Evolutionary conservation across 495 filamentous ascomycete species (phyloP), one percentile per base, ranked within the genome.

Genomic region (Penicillium canariense): DNA sequence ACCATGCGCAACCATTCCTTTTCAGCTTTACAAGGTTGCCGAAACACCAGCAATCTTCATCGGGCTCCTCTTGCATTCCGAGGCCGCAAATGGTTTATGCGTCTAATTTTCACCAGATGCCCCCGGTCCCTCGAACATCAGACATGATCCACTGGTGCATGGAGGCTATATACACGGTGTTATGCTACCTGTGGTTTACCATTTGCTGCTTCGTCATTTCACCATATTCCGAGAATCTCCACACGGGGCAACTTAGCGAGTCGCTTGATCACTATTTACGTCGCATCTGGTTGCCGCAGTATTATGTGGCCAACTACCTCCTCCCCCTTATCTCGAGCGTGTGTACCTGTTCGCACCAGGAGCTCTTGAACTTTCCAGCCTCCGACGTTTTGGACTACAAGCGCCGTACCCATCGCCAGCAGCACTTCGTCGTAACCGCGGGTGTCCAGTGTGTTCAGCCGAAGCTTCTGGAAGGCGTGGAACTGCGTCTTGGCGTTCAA

Each of bases 271-370:
- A 65, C 9, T 84, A 82, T 51, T 55, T 80, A 12, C 28, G 59
- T 5, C 67, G 81, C 4, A 78, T 82, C 10, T 43, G 55, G n/a
- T 44, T 83, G 7, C 77, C 80, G 0, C 52, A 52, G 4, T 69
- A 71, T 27, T 78, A 76, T 46, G 62, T 68, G 34, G 61, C 46
- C 5, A 57, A 66, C 25, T 84, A 82, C 52, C 62, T 83, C 10
- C 68, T 83, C 4, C 81, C 81, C 3, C 62, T 82, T 11, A 73
- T 84, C 34, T 76, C 77, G 7, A 75, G 74, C 15, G 77, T 81
- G 4, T 68, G 70, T 9, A 84, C 81, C 6, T 84, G 80, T 53
- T 66, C 78, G 2, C 80, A 81, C 23, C 58, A 75, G 1, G 68
- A 68, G n/a, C 57, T 84, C 0, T 67, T 84, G 14, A 53, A 59